Evolutionary conservation across 495 filamentous ascomycete species (phyloP), one percentile per base, ranked within the genome.

Genomic region (Hypoxylon lienhwacheense): DNA sequence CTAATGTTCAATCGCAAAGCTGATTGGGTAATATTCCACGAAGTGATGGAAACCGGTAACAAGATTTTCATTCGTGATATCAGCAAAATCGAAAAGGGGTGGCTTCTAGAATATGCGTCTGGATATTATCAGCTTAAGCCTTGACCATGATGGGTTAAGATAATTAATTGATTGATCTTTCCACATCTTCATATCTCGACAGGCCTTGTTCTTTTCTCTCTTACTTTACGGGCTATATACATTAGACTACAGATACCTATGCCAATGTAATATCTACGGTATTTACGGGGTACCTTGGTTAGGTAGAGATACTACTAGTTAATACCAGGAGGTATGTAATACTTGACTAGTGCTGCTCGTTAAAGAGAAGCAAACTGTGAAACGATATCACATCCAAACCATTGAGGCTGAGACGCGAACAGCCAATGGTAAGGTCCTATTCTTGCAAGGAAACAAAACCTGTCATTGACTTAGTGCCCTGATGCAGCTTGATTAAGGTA

Each of bases 1-100:
- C 70, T 98, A 62, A 90, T 98, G 86, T 97, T 97, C 78, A 96
- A 97, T 71, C 84, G 93, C 34, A 97, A 95, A 75, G 90, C 89
- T 12, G 92, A 97, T 59, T 98, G 93, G 93, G 91, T 98, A 7
- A 83, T 98, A 32, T 98, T 97, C 65, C 88, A 95, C 64, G 95
- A 97, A 67, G 83, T 97, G 42, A 83, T 96, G 77, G 91, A 98
- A 70, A 95, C 89, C 15, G 87, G 89, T 11, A 80, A 81, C 47
- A 97, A 97, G 76, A 91, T 81, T 0, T 97, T 86, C 57, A 96
- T 98, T 47, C 79, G 91, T 33, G 93, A 98, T 73, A 74, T 96
- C 45, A 93, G 87, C 4, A 91, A 87, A 76, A 90, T 97, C 50
- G 87, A 96, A 69, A 96, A 89, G 77, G 77, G 74, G 34, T 98